Base-by-base conservation (phyloP, 805 yeast genomes). In the Huiozyma sinensis region DNA sequence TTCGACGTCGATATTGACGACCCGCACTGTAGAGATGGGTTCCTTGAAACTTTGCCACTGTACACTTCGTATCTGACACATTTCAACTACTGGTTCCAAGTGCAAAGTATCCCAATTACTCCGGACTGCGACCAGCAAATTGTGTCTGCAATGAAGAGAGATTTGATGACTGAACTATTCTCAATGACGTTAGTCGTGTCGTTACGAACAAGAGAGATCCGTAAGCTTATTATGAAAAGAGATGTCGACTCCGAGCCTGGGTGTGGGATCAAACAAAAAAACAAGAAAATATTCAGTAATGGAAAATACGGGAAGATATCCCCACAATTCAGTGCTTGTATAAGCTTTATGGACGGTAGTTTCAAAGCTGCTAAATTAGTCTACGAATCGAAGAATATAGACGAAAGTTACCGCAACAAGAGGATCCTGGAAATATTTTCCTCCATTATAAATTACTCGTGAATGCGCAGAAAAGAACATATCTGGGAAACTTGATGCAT, bases 101-200 rank as follows among this genome's bases (percentile, higher is more conserved):
- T 67, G 10, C 83, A 77, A 55, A 76, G 79, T 7, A 73, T 79
- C 52, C 80, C 79, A 1, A 59, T 69, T 11, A 63, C 67, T 17
- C 67, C 72, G 10, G 75, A 75, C 44, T 57, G 76, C 6, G 81
- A 77, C 47, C 58, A 67, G 7, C 74, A 69, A 42, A 68, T 77
- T 8, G 56, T 69, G 10, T 58, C 58, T 32, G 62, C 77, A 10
- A 77, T 77, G 82, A 76, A 72, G 50, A 68, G 67, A 45, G 81
- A 76, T 50, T 55, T 77, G 43, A 53, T 68, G 36, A 45, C 45
- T 27, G 38, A 45, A 3, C 41, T 42, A 29, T 49, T 32, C 28
- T 33, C 64, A 1, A 55, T 55, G 11, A 61, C 69, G 0, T 44
- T 67, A 2, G 44, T 66, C 7, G 59, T 68, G 1, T 60, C 69